Base-by-base conservation (phyloP, 2,329 filamentous ascomycete genomes). In the Periconia digitata region DNA sequence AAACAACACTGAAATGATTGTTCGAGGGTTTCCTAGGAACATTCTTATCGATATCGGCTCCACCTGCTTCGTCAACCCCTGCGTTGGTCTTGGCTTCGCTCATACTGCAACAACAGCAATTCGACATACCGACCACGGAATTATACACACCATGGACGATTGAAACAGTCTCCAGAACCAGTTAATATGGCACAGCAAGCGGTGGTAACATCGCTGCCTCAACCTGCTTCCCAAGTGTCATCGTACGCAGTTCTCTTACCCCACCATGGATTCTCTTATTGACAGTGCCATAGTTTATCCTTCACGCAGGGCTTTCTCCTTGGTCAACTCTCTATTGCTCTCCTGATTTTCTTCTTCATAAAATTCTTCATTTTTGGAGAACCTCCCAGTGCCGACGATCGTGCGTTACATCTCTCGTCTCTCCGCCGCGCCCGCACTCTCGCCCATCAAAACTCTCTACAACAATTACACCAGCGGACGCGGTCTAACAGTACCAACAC, bases 351-450 rank as follows among this genome's bases (percentile, higher is more conserved):
- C 56, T 90, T 88, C 59, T 97, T 99, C 74, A 97, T 99, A 73
- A 96, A 96, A 71, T 99, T 96, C 83, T 99, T 99, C 82, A 97
- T 99, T 67, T 97, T 99, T 68, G 94, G 94, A 61, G 94, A 97
- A 67, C 85, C 90, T 5, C 90, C 91, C 1, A 90, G 89, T 1
- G 81, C 90, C 52, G 91, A 95, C 55, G 85, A 87, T 46, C 89
- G 87, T 17, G 89, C 90, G 12, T 80, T 89, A 7, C 77, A 87
- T 37, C 84, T 88, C 57, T 89, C 88, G 49, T 86, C 86, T 10
- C 85, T 90, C 58, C 84, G 89, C 21, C 84, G 86, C 49, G 84
- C 86, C 44, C 80, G 87, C 55, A 89, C 87, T 1, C 78, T 91
- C 46, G 85, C 87, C 20, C 90, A 96, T 72, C 69, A 72, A 24